These are phyloP conservation scores for Luzula sylvatica DNA, from an alignment of 176 grass and related monocot species.

Conservation along the genomic window DNA sequence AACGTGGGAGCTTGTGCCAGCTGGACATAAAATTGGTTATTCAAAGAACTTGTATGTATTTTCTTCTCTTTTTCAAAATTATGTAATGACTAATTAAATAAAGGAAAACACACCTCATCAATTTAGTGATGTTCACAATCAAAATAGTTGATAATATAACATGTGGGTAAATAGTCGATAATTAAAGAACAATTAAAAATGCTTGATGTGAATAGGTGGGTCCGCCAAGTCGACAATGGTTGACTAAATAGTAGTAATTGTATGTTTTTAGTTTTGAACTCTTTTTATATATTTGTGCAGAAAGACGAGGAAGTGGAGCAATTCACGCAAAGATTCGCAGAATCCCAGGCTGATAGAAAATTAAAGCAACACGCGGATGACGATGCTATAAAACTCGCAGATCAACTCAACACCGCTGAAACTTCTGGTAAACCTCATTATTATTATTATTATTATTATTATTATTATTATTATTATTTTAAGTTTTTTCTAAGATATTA, in stretches of 20 bases:
- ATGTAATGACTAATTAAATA: too few species aligned
- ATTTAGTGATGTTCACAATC: too few species aligned
- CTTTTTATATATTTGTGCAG: constrained; percentile 24
- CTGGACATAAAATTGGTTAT: constrained; percentile 83
- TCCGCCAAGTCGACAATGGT: too few species aligned
- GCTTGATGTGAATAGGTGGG: too few species aligned
- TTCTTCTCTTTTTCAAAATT: background rate
- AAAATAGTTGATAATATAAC: too few species aligned
- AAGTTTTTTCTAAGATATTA: too few species aligned
- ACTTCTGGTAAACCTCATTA: constrained; percentile 33
- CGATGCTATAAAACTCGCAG: constrained; percentile 54
- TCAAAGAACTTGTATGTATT: constrained; percentile 70
- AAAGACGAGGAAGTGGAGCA: constrained; percentile 63
- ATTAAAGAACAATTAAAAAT: too few species aligned
- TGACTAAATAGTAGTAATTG: too few species aligned
- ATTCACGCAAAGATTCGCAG: constrained; percentile 62
- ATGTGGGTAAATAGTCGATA: too few species aligned
- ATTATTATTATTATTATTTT: too few species aligned
- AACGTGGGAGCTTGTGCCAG: constrained; percentile 69
- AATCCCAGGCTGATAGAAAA: constrained; percentile 75
- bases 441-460: constrained; percentile 3
- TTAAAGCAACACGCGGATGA: constrained; percentile 52
- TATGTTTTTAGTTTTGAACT: background rate
- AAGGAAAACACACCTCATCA: too few species aligned
- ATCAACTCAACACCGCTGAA: constrained; percentile 66